These are phyloP conservation scores for Taiwanofungus camphoratus DNA, from an alignment of 1,284 basidiomycete genomes.

Conservation along the genomic window DNA sequence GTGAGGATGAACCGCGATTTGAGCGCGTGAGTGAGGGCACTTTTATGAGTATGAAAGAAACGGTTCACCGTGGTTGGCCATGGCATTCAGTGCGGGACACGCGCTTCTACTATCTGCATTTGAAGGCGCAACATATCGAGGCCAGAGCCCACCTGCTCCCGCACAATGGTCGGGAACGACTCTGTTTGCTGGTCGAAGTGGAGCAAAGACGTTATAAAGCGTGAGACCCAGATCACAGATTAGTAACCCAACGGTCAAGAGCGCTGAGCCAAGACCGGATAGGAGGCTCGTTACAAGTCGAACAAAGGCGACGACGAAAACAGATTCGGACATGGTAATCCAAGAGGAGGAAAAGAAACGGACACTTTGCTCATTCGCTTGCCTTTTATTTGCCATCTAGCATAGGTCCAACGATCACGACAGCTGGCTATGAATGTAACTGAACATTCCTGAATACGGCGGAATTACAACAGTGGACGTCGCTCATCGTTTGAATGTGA, in stretches of 20 bases:
- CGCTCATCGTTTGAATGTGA: too few relatives aligned
- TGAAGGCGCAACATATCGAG: slow-evolving; percentile 50
- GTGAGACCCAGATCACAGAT: slow-evolving; percentile 43
- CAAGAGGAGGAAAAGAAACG: too few relatives aligned
- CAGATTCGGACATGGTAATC: slow-evolving; percentile 14
- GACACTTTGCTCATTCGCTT: too few relatives aligned
- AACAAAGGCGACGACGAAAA: slow-evolving; percentile 11
- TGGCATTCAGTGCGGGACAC: slow-evolving; percentile 68
- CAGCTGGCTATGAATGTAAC: too few relatives aligned
- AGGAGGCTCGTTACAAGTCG: slow-evolving; percentile 16
- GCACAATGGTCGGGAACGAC: slow-evolving; percentile 53
- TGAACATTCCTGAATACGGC: too few relatives aligned
- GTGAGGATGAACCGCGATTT: background rate
- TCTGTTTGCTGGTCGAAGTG: slow-evolving; percentile 40
- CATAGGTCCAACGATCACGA: too few relatives aligned
- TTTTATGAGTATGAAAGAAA: background rate
- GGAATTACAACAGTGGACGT: too few relatives aligned
- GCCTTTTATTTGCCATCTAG: too few relatives aligned
- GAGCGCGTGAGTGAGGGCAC: background rate
- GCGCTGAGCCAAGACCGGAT: slow-evolving; percentile 10
- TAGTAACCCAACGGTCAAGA: slow-evolving; percentile 16
- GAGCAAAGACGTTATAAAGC: slow-evolving; percentile 48
- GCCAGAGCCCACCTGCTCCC: slow-evolving; percentile 66
- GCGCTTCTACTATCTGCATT: slow-evolving; percentile 61
- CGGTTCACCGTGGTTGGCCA: slow-evolving; percentile 64